phyloP scores from a whole-genome alignment of 306 rosid genomes.

The Vachellia pachyceras region DNA sequence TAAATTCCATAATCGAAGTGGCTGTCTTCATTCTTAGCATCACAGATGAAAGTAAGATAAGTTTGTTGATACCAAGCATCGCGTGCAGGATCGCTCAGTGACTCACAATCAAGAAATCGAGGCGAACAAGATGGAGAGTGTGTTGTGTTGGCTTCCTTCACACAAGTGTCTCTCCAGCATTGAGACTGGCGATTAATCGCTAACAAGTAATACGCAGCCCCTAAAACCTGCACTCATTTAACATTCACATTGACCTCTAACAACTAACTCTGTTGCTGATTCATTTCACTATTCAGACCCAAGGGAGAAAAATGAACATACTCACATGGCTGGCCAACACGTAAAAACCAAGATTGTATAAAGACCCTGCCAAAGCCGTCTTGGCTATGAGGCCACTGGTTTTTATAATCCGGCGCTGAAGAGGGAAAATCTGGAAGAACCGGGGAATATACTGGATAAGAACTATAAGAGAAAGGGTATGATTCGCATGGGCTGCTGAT shows the following conservation, averaged over 20 bases:
- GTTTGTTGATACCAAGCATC: slow-evolving; percentile 59
- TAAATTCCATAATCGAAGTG: slow-evolving; percentile 80
- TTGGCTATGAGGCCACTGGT: slow-evolving; percentile 78
- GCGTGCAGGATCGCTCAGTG: slow-evolving; percentile 41
- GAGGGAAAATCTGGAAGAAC: slow-evolving; percentile 73
- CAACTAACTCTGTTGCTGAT: neutral
- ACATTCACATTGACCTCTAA: neutral
- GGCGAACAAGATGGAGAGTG: slow-evolving; percentile 75
- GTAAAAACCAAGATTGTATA: slow-evolving; percentile 79
- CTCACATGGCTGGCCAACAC: slow-evolving; percentile 80
- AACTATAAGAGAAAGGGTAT: slow-evolving; percentile 79
- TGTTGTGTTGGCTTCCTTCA: slow-evolving; percentile 60
- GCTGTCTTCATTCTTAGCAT: slow-evolving; percentile 55
- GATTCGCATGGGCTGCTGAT: slow-evolving; percentile 72
- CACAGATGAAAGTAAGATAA: slow-evolving; percentile 55
- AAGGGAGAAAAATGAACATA: neutral
- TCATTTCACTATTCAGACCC: neutral
- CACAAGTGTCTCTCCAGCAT: slow-evolving; percentile 74
- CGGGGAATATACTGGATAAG: slow-evolving; percentile 82
- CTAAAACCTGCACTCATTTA: slow-evolving; percentile 72
- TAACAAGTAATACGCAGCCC: slow-evolving; percentile 85
- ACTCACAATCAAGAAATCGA: slow-evolving; percentile 64
- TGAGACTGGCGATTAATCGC: slow-evolving; percentile 74
- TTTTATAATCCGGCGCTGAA: slow-evolving; percentile 68
- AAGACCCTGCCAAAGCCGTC: slow-evolving; percentile 85